phyloP scores from a whole-genome alignment of 805 yeast species.

The Barnettozyma botsteinii region DNA sequence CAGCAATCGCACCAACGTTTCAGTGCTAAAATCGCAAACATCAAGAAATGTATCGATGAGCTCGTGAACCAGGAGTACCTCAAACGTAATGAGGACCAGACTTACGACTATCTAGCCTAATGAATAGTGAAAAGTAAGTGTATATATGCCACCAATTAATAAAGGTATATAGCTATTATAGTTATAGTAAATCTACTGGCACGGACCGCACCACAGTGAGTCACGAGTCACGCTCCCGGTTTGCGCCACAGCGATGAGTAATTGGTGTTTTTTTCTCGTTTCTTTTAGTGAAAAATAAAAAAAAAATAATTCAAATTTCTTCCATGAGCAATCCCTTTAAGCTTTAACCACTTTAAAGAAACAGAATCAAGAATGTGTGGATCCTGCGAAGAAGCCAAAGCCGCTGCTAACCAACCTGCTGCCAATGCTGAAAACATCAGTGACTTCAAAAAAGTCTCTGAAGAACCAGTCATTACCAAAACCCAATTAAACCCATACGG shows the following conservation, averaged over 20 bases:
- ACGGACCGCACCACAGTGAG: no score
- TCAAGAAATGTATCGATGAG: constrained; percentile 79
- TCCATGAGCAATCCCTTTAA: not conserved
- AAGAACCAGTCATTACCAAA: constrained; percentile 32
- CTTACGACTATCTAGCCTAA: constrained; percentile 77
- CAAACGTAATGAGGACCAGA: constrained; percentile 64
- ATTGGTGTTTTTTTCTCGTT: no score
- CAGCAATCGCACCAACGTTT: constrained; percentile 78
- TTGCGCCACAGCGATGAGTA: no score
- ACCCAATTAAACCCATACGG: constrained; percentile 74
- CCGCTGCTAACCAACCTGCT: constrained; percentile 14
- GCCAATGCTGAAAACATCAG: constrained; percentile 7
- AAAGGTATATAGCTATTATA: no score
- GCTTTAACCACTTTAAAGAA: not conserved
- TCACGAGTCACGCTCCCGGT: no score
- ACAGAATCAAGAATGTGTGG: constrained; percentile 23
- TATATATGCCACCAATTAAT: no score
- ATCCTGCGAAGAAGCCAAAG: constrained; percentile 24
- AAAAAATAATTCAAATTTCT: no score
- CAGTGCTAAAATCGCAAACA: constrained; percentile 78
- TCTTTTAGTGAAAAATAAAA: no score
- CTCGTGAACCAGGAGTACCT: constrained; percentile 84
- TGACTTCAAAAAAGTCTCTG: constrained; percentile 38
- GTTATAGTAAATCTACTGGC: no score
- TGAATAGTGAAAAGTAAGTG: not conserved